A percentile compares a stretch with the other conserved stretches of the same genome.
Evolutionary conservation across 805 yeast genomes (phyloP).

Genomic region (Candida ipomoeae): DNA sequence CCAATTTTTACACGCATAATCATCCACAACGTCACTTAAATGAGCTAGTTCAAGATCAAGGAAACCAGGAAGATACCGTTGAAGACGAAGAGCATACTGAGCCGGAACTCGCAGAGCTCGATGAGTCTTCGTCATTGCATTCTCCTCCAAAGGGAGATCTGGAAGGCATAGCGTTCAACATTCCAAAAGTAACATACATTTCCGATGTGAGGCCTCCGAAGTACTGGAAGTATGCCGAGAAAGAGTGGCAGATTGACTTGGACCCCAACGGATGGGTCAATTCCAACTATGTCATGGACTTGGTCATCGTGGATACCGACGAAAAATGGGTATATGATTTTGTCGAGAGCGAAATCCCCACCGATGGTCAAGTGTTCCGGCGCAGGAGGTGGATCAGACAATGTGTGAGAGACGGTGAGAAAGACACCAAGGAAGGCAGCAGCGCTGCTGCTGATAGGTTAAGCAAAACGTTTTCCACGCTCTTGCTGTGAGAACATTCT

Average conservation of each 20-base stretch:
- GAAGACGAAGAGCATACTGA: neutral
- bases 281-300: slow-evolving; percentile 43
- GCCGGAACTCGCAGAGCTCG: neutral
- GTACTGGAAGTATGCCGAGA: slow-evolving; percentile 50
- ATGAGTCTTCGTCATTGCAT: neutral
- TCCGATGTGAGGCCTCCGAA: slow-evolving; percentile 51
- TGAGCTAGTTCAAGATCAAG: slow-evolving; percentile 7
- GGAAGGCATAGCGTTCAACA: slow-evolving; percentile 5
- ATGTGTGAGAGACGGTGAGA: slow-evolving; percentile 22
- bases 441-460: slow-evolving; percentile 9
- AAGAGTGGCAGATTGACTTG: slow-evolving; percentile 65
- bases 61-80: neutral
- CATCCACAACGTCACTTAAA: slow-evolving; percentile 21
- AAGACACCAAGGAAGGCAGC: slow-evolving; percentile 5
- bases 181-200: slow-evolving; percentile 18
- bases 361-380: slow-evolving; percentile 41
- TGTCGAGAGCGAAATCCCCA: slow-evolving; percentile 17
- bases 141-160: neutral
- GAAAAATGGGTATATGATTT: slow-evolving; percentile 85
- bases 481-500: slow-evolving; percentile 8
- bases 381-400: slow-evolving; percentile 66
- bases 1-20: slow-evolving; percentile 51
- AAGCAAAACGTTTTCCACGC: slow-evolving; percentile 13
- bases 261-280: slow-evolving; percentile 63
- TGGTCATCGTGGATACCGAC: slow-evolving; percentile 61